Evolutionary conservation across 2,329 filamentous ascomycete genomes (phyloP), one percentile per base, ranked within the genome.

Genomic region (Apiospora rasikravindrae): DNA sequence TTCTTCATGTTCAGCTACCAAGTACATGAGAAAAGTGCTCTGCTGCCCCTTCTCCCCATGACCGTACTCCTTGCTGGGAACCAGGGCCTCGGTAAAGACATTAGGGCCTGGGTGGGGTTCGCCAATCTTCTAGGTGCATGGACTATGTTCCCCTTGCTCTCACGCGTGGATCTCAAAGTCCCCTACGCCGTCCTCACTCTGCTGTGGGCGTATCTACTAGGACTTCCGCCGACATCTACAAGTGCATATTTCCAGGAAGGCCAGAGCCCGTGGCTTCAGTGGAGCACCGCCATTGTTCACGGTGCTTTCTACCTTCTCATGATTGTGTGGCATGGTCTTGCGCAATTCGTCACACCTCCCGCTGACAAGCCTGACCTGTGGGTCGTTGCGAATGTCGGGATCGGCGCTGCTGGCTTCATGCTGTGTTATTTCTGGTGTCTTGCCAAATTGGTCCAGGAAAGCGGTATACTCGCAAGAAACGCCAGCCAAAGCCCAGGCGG

Each of bases 1-100:
- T 99, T 99, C 86, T 99, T 98, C 81, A 86, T 99, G 22, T 98
- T 97, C 84, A 97, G 94, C 77, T 99, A 97, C 81, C 96, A 99
- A 80, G 97, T 99, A 0, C 96, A 99, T 78, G 96, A 99, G 84
- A 99, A 99, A 88, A 98, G 95, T 76, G 94, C 98, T 0, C 86
- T 99, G 6, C 88, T 99, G 2, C 97, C 96, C 0, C 86, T 99
- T 67, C 89, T 98, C 80, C 96, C 96, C 0, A 98, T 97, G 93
- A 98, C 95, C 0, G 83, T 98, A 8, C 87, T 98, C 6, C 87
- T 99, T 51, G 93, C 93, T 22, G 91, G 93, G 22, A 90, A 92
- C 74, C 89, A 93, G 68, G 96, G 96, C 0, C 84, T 99, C 69
- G 90, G 90, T 73, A 93, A 93, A 73, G 91, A 92, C 70, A 90